Percentiles rank a stretch among this genome's conserved stretches.
Conservation (phyloP, 2,329 filamentous ascomycete species). For the Nothomitra cinnamomea region DNA sequence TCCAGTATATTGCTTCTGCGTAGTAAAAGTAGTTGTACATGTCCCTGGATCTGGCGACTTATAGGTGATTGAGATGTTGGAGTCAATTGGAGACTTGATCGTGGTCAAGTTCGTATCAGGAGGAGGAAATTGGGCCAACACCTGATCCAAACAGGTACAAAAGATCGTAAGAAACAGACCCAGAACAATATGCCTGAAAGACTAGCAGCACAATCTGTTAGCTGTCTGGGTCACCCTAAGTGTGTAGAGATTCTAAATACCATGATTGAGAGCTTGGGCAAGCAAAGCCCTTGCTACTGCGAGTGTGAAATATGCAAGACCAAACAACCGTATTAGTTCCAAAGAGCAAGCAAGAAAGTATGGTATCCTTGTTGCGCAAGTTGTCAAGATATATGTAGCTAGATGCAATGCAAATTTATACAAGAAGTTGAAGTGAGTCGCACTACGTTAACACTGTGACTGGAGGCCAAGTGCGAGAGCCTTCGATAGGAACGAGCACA, state of each 20-base stretch:
- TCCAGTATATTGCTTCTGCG: constrained; percentile 53
- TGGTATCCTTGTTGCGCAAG: too few relatives aligned
- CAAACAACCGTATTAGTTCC: too few relatives aligned
- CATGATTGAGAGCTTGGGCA: too few relatives aligned
- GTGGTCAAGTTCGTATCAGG: constrained; percentile 30
- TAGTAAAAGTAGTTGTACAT: constrained; percentile 46
- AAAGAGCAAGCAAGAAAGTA: too few relatives aligned
- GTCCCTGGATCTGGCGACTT: constrained; percentile 41
- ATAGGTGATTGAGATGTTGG: constrained; percentile 49
- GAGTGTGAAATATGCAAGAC: too few relatives aligned
- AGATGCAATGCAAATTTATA: too few relatives aligned
- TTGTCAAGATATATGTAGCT: too few relatives aligned
- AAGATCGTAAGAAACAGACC: neutral
- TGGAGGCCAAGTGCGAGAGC: too few relatives aligned
- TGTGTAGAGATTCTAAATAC: neutral
- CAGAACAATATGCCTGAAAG: neutral
- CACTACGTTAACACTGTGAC: too few relatives aligned
- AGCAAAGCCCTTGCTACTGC: too few relatives aligned
- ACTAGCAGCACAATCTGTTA: neutral
- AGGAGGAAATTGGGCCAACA: constrained; percentile 21
- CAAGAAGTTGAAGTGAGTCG: too few relatives aligned
- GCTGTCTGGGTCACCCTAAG: neutral
- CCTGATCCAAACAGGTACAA: constrained; percentile 6
- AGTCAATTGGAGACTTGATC: constrained; percentile 43
- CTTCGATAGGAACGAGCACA: too few relatives aligned